Base-by-base conservation (phyloP, 78 protist genomes). In the Dictyostelium intermedium region DNA sequence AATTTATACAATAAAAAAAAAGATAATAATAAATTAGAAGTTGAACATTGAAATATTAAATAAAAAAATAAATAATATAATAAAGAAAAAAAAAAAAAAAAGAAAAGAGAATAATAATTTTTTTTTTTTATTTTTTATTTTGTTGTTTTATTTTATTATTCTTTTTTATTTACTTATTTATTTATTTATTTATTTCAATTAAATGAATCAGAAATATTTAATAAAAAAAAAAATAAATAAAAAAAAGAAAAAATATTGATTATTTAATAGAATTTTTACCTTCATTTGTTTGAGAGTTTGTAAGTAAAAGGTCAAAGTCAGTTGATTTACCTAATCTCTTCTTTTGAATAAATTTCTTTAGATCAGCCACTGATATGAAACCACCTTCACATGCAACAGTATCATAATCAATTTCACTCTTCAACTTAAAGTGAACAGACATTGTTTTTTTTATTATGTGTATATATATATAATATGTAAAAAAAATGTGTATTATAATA, bases 381-480 rank as follows among this genome's bases (percentile, higher is more conserved):
- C 78, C 43, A 32, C 93, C 93, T 41, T 87, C 93, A 32, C 80
- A 79, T 16, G 93, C 34, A 27, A 60, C 61, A 20, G 72, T 87
- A 47, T 87, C 93, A 45, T 87, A 87, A 72, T 87, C 85, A 13
- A 77, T 87, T 25, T 72, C 93, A 79, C 93, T 87, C 69, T 87
- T 87, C n/a, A 87, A 79, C 30, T 87, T 87, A 41, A 87, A 78
- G 47, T 87, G 93, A 66, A 87, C 93, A 20, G 93, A 87, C 93
- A 87, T 87, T 0, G 20, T 50, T 13, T 50, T 50, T 50, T 18
- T 50, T 50, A 14, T 50, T 3, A 3, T 10, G 5, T 50, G 5
- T 50, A 50, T 50, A 16, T 16, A 50, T 50, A 18, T 50, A 16
- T 18, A 5, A 16, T 50, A n/a, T 50, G n/a, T 50, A n/a, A n/a